A percentile compares a stretch with the other conserved stretches of the same genome.
These are phyloP conservation scores for Candolleomyces eurysporus DNA, from an alignment of 768 basidiomycete genomes.

Conservation along the genomic window DNA sequence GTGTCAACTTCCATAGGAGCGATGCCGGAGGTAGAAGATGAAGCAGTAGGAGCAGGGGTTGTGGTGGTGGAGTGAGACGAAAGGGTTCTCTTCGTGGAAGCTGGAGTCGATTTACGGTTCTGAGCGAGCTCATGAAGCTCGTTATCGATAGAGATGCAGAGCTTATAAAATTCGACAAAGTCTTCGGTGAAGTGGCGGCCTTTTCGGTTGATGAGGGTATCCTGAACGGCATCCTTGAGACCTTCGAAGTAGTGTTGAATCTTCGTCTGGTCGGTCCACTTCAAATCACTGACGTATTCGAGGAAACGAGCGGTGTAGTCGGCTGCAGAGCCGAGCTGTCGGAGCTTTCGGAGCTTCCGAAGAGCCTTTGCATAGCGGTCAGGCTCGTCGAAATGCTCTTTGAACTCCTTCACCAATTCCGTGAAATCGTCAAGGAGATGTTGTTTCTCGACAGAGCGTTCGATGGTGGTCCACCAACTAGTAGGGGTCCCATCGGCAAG, in stretches of 20 bases:
- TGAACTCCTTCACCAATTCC: slow-evolving; percentile 21
- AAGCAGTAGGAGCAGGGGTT: too few species aligned
- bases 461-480: too few species aligned
- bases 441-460: too few species aligned
- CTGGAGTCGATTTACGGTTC: too few species aligned
- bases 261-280: slow-evolving; percentile 28
- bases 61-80: too few species aligned
- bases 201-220: slow-evolving; percentile 15
- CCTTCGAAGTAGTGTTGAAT: slow-evolving; percentile 29
- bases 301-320: slow-evolving; percentile 25
- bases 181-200: slow-evolving; percentile 15
- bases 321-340: slow-evolving; percentile 27
- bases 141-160: slow-evolving; percentile 25
- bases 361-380: slow-evolving; percentile 23
- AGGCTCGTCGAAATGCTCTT: slow-evolving; percentile 26
- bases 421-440: slow-evolving; percentile 27
- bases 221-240: slow-evolving; percentile 26
- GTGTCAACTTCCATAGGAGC: slow-evolving; percentile 33
- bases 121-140: slow-evolving; percentile 18
- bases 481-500: too few species aligned
- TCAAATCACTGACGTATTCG: slow-evolving; percentile 24
- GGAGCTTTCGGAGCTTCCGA: slow-evolving; percentile 25
- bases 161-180: slow-evolving; percentile 17
- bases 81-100: too few species aligned
- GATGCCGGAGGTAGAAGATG: slow-evolving; percentile 13